Evolutionary conservation across 495 filamentous ascomycete genomes (phyloP), one percentile per base, ranked within the genome.

Genomic region (Trichoderma erinaceum): DNA sequence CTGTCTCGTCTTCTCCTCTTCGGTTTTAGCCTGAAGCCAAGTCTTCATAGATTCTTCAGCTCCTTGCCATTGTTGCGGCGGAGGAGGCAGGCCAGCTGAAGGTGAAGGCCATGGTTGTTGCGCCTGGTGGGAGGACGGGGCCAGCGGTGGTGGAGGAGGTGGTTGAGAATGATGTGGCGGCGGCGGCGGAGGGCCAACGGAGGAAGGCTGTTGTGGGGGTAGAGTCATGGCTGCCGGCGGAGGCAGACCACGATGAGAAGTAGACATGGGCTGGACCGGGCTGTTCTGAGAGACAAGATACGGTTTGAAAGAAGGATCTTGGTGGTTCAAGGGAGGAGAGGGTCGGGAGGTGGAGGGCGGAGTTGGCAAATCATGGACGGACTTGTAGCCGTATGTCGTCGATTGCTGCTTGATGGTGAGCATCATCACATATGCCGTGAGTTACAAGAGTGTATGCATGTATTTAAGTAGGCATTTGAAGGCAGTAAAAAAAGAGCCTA

Each of bases 1-100:
- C 75, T 94, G 90, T 74, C 82, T 90, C 72, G 89, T 86, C 80
- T 86, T 92, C 75, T 97, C 90, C 75, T 92, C 89, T 75, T 96
- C 91, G 75, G 87, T 82, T 78, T 91, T 96, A 16, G 92, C 90
- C 63, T 84, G 75, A 3, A 97, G 82, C 92, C 91, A 97, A 69
- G 84, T 87, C 68, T 88, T 87, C 89, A 92, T 90, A 25, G 89
- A 85, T 43, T 94, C 89, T 70, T 97, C 92, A 43, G 87, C 84
- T 68, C 84, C 85, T 72, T 90, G 87, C 84, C 89, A 92, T 80
- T 86, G 85, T 56, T 83, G 76, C 12, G 92, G 90, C 16, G 92
- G 85, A 16, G 87, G 83, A 13, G 91, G 91, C 61, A 95, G 80
- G 56, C 85, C 78, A 56, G 83, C 82, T 71, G 85, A 78, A 65